Base-by-base conservation (phyloP, 2,329 filamentous ascomycete genomes). In the Aspergillus sp. region DNA sequence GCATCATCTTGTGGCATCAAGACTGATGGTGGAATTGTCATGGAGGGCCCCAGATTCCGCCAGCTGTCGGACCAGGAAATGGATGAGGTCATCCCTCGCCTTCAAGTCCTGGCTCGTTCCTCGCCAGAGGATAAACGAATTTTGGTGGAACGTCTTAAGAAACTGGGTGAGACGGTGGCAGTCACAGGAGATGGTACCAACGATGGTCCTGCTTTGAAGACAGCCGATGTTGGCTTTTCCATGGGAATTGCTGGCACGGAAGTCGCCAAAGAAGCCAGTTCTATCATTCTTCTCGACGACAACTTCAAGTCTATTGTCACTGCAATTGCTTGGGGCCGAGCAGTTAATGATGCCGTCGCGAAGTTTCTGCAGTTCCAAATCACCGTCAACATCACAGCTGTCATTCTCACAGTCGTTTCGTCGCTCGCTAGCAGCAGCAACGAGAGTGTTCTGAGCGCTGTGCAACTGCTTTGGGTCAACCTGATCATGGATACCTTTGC, bases 401-500 rank as follows among this genome's bases (percentile, higher is more conserved):
- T 95, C 37, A 67, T 86, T 12, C 75, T 95, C 43, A 93, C 90
- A 0, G 95, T 96, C 58, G 83, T 95, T 46, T 90, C 89, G 9
- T 86, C 90, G 29, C 86, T 95, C 7, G 81, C 85, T 28, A 90
- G 78, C 63, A 61, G 64, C 0, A 69, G 81, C 2, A 85, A 91
- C 62, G 65, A 73, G 39, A 88, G 88, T 38, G 90, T 95, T 27
- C 72, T 96, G 44, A 93, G 82, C 2, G 90, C 90, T 8, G 90
- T 95, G 27, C 90, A 96, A 68, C 79, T 96, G 56, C 82, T 96
- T 28, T 96, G 90, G 90, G 89, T 96, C 58, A 96, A 95, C 60
- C 74, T 96, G 57, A 96, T 96, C 70, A 96, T 95, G 90, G 90
- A 96, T 58, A 95, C 90, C 0, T 88, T 96, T 47, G 90, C 90